These are phyloP conservation scores for Tuber indicum DNA, from an alignment of 495 filamentous ascomycete species.

Conservation along the genomic window DNA sequence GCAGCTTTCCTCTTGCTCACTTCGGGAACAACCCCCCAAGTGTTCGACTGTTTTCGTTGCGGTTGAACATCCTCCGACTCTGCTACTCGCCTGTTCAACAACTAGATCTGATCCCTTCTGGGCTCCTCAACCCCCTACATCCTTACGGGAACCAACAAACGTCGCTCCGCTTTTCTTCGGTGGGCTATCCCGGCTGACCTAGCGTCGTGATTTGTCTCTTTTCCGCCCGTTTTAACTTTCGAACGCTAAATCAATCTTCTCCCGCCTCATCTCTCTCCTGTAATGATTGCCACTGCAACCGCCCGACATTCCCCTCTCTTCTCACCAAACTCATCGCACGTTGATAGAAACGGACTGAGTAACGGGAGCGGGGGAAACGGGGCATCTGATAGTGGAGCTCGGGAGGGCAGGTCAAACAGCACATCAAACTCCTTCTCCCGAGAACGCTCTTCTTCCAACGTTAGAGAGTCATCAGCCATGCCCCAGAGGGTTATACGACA, in stretches of 20 bases:
- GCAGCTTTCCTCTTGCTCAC: constrained; percentile 7
- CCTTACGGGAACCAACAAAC: constrained; percentile 20
- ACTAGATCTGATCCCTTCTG: background rate
- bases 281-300: constrained; percentile 41
- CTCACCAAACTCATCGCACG: constrained; percentile 33
- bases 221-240: constrained; percentile 5
- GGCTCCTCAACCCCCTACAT: constrained; percentile 19
- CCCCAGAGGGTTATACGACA: constrained; percentile 37
- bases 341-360: constrained; percentile 37
- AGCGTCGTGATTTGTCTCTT: constrained; percentile 26
- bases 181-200: constrained; percentile 21
- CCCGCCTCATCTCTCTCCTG: constrained; percentile 15
- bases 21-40: background rate
- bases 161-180: constrained; percentile 25
- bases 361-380: constrained; percentile 31
- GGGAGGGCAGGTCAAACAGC: constrained; percentile 33
- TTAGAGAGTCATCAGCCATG: constrained; percentile 32
- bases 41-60: background rate
- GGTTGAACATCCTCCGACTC: background rate
- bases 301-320: constrained; percentile 37
- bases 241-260: background rate
- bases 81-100: background rate
- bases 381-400: constrained; percentile 30
- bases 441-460: constrained; percentile 30
- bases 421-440: constrained; percentile 31